Conservation (phyloP, 176 grass and related monocot genomes). For the Rhynchospora pubera region DNA sequence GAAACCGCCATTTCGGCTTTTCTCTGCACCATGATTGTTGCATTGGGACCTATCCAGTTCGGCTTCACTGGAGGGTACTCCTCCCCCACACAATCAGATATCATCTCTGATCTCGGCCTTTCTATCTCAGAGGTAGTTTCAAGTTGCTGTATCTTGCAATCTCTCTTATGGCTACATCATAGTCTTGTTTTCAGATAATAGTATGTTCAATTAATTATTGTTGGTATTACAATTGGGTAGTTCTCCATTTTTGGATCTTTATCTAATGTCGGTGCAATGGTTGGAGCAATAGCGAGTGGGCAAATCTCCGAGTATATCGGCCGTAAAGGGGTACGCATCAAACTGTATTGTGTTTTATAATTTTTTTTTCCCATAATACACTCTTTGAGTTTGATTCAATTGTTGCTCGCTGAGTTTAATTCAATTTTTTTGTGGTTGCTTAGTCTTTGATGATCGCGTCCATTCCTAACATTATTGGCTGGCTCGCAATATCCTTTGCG, state of each 20-base stretch:
- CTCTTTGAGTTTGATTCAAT: neutral
- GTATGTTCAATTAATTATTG: neutral
- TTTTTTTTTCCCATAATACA: neutral
- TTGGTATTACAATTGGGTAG: conserved; percentile 24
- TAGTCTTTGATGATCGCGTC: conserved; percentile 96
- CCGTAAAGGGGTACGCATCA: conserved; percentile 64
- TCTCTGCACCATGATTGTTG: conserved; percentile 93
- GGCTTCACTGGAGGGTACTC: conserved; percentile 89
- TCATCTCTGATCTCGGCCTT: conserved; percentile 68
- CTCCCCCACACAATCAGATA: conserved; percentile 70
- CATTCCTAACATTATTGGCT: conserved; percentile 87
- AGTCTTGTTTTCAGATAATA: neutral
- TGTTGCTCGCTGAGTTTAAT: neutral
- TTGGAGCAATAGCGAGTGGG: conserved; percentile 79
- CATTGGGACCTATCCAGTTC: conserved; percentile 90
- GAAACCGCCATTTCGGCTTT: conserved; percentile 78
- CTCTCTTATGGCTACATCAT: neutral
- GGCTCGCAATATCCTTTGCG: conserved; percentile 91
- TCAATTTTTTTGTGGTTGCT: neutral
- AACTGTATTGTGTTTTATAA: neutral
- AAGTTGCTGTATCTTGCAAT: neutral
- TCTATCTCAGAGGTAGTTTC: conserved; percentile 56
- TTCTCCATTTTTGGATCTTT: conserved; percentile 94
- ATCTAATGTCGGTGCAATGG: conserved; percentile 93
- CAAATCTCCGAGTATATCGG: conserved; percentile 94